phyloP scores from a whole-genome alignment of 2,329 filamentous ascomycete species.

The Colletotrichum salicis region DNA sequence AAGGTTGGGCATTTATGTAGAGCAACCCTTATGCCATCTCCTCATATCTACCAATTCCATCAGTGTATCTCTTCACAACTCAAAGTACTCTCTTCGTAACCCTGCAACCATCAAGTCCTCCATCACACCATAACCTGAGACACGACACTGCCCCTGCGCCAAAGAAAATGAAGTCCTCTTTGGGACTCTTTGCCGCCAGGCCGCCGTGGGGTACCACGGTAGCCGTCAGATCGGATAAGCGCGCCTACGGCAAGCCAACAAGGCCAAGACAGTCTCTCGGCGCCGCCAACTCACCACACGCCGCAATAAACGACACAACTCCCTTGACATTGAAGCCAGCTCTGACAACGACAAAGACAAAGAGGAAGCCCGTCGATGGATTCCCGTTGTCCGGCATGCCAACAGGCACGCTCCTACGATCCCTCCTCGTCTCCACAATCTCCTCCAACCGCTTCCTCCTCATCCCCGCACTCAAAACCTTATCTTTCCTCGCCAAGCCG shows the following conservation, averaged over 20 bases:
- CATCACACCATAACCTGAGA: background rate
- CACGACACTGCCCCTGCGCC: background rate
- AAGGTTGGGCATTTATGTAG: conserved; percentile 1
- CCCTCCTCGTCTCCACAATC: conserved; percentile 55
- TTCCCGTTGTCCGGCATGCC: conserved; percentile 45
- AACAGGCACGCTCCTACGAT: conserved; percentile 49
- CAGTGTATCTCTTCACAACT: background rate
- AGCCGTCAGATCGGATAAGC: conserved; percentile 9
- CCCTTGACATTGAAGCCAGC: background rate
- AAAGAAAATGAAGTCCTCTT: conserved; percentile 13
- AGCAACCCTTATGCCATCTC: background rate
- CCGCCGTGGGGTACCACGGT: conserved; percentile 19
- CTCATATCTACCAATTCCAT: background rate
- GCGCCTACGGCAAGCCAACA: conserved; percentile 30
- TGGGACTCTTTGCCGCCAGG: conserved; percentile 15
- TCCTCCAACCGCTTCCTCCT: conserved; percentile 57
- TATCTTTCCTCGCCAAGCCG: conserved; percentile 52
- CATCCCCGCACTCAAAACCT: conserved; percentile 47
- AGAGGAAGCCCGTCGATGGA: conserved; percentile 9
- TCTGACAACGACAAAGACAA: background rate
- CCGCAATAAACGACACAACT: conserved; percentile 5
- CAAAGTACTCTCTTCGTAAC: background rate
- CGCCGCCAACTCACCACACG: conserved; percentile 20
- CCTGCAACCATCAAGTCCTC: background rate
- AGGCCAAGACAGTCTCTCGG: conserved; percentile 21